Evolutionary conservation across 2,329 filamentous ascomycete species (phyloP).

Genomic region (Plenodomus biglobosus): DNA sequence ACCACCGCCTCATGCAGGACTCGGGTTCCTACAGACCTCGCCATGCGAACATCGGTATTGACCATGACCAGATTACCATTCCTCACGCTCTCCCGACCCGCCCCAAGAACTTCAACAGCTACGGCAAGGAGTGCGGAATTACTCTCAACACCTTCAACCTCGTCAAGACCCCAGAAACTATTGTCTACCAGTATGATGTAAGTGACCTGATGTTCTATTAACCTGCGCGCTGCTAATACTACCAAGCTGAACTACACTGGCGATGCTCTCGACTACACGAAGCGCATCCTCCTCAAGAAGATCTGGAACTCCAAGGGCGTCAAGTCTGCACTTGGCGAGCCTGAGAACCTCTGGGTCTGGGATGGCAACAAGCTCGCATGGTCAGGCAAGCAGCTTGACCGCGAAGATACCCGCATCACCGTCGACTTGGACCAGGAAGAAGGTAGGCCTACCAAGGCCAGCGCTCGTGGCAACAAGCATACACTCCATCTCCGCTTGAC

Average conservation of each 20-base stretch:
- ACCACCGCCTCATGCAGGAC: neutral
- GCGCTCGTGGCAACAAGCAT: constrained; percentile 52
- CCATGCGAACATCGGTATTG: constrained; percentile 27
- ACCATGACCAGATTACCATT: constrained; percentile 25
- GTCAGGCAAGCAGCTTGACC: constrained; percentile 45
- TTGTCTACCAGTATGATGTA: constrained; percentile 84
- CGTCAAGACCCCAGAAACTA: constrained; percentile 57
- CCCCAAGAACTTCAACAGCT: constrained; percentile 41
- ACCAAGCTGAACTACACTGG: constrained; percentile 63
- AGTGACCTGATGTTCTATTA: constrained; percentile 43
- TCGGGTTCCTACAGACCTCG: neutral
- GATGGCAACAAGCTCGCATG: constrained; percentile 87
- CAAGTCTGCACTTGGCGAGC: constrained; percentile 54
- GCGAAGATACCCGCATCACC: constrained; percentile 46
- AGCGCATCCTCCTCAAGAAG: constrained; percentile 69
- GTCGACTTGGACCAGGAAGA: constrained; percentile 75
- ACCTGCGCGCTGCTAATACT: constrained; percentile 9
- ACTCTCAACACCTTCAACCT: constrained; percentile 77
- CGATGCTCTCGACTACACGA: constrained; percentile 57
- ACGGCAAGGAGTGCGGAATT: constrained; percentile 46
- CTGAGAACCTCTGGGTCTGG: constrained; percentile 64
- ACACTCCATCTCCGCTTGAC: constrained; percentile 65
- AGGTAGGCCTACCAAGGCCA: constrained; percentile 24
- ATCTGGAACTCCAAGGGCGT: constrained; percentile 70
- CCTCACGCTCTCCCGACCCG: constrained; percentile 37